These are phyloP conservation scores for Grifola frondosa DNA, from an alignment of 1,284 basidiomycete genomes.

Conservation along the genomic window DNA sequence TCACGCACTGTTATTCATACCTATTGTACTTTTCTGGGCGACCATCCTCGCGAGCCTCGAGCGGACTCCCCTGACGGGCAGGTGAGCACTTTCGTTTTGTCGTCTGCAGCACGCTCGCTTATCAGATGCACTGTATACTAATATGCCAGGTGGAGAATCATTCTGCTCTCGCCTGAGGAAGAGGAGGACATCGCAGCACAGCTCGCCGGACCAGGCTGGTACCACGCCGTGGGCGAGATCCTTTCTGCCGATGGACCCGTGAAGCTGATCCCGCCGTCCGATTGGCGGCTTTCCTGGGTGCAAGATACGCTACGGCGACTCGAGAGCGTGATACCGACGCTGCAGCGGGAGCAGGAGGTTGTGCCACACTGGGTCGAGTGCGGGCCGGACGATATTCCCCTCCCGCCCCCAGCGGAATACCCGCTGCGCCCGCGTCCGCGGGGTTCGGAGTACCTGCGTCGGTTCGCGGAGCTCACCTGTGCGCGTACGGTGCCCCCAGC, in stretches of 20 bases:
- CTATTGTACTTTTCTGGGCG: conserved; percentile 67
- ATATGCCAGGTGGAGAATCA: conserved; percentile 70
- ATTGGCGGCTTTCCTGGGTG: conserved; percentile 89
- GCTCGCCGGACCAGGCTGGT: conserved; percentile 83
- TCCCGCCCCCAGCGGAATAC: conserved; percentile 73
- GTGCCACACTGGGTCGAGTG: conserved; percentile 57
- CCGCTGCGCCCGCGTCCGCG: conserved; percentile 72
- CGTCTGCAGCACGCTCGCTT: conserved; percentile 2
- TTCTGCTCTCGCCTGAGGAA: conserved; percentile 86
- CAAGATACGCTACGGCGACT: conserved; percentile 70
- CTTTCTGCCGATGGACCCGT: conserved; percentile 68
- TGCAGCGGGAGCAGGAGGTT: conserved; percentile 55
- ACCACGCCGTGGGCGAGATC: conserved; percentile 76
- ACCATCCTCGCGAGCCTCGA: conserved; percentile 80
- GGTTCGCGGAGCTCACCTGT: conserved; percentile 49
- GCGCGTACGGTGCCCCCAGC: conserved; percentile 38
- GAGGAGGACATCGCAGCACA: conserved; percentile 81
- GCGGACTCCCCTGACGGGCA: conserved; percentile 80
- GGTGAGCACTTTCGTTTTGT: conserved; percentile 44
- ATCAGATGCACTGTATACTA: conserved; percentile 5
- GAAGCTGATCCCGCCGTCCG: conserved; percentile 60
- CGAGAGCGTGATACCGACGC: conserved; percentile 66
- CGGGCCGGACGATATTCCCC: conserved; percentile 47
- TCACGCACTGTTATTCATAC: conserved; percentile 64
- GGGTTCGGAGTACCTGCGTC: conserved; percentile 61